Evolutionary conservation across 2,329 filamentous ascomycete species (phyloP), one percentile per base, ranked within the genome.

Genomic region (Botryotinia convoluta): DNA sequence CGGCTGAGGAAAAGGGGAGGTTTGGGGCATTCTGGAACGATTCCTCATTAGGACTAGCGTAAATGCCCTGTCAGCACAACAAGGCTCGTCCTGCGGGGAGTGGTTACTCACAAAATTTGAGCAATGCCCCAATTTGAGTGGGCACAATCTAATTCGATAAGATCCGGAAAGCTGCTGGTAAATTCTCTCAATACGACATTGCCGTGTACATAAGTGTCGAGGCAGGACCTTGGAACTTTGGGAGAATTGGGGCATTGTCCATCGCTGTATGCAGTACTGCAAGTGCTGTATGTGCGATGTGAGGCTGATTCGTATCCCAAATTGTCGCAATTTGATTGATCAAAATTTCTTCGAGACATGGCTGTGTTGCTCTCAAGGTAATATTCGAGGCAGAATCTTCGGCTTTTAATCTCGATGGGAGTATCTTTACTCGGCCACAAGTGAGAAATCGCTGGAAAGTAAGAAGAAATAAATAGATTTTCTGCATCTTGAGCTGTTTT

Each of bases 11-110:
- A 44, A 29, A 44, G 35, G 60, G 26, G 37, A 29, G 26, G 51
- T 29, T 42, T 63, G 60, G 60, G 26, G 37, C 26, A 63, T 63
- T 12, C 6, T 18, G 37, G n/a, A 29, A n/a, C 60, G 14, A 44
- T 63, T 63, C 60, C 60, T 63, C 37, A 63, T 42, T 63, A 26
- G 60, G 26, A 63, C 60, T 63, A 42, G 60, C 39, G 37, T 44
- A 39, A 63, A 39, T 63, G 60, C 60, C 37, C 37, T n/a, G 16
- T 63, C 37, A 63, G 60, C 37, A 63, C 60, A 63, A 29, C 37
- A 63, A 63, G 60, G 60, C 60, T 63, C 37, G 37, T 42, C 39
- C 16, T 63, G 37, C 37, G 26, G 60, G 26, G 37, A n/a, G 26
- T 39, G 37, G 60, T 63, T 37, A 63, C 60, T 37, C 37, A 63